These are phyloP conservation scores for Elymus sibiricus DNA, from an alignment of 176 grass and related monocot genomes.

Conservation along the genomic window DNA sequence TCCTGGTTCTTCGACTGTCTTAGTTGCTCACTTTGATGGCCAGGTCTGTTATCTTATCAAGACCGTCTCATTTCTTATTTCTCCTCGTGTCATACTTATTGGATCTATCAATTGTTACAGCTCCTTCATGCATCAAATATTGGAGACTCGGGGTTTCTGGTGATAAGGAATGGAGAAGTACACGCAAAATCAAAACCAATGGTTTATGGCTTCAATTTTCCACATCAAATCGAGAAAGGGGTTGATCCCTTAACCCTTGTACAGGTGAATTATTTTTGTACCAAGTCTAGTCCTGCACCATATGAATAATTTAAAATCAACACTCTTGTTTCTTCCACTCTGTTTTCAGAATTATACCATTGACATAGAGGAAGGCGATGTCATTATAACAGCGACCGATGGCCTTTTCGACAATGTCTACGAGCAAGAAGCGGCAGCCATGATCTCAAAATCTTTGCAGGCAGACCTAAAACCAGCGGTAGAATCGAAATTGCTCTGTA, in stretches of 20 bases:
- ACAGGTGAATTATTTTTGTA: conserved; percentile 37
- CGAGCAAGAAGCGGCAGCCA: conserved; percentile 59
- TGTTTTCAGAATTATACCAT: conserved; percentile 59
- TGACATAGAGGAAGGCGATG: conserved; percentile 73
- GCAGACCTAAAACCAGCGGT: conserved; percentile 65
- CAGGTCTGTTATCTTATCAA: conserved; percentile 47
- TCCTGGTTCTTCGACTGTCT: conserved; percentile 89
- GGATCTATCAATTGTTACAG: conserved; percentile 30
- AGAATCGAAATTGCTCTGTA: background rate
- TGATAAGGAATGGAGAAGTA: conserved; percentile 80
- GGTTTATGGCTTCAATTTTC: conserved; percentile 98
- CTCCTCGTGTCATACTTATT: background rate
- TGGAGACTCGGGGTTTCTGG: conserved; percentile 87
- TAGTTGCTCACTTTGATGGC: conserved; percentile 92
- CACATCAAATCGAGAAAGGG: conserved; percentile 84
- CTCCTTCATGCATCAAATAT: conserved; percentile 84
- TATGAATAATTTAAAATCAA: background rate
- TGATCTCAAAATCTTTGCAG: conserved; percentile 60
- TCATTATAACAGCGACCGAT: conserved; percentile 63
- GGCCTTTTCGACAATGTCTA: conserved; percentile 89
- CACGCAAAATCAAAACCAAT: conserved; percentile 72
- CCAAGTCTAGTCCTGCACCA: background rate
- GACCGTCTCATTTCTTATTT: background rate
- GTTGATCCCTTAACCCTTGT: conserved; percentile 73
- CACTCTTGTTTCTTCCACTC: background rate